Conservation (phyloP, 1,284 basidiomycete genomes). For the Paramarasmius palmivorus region DNA sequence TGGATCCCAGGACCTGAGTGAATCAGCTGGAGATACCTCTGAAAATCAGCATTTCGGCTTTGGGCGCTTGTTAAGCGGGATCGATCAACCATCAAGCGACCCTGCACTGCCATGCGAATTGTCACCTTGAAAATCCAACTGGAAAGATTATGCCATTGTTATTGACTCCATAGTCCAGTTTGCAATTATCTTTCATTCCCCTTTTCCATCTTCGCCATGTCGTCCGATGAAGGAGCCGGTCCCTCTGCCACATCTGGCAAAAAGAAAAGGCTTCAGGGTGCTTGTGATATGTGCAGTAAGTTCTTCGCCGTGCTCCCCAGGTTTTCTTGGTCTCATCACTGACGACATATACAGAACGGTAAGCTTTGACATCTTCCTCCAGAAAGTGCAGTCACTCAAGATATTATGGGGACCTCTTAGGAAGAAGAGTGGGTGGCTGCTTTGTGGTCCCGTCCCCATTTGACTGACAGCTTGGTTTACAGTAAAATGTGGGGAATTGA, state of each 20-base stretch:
- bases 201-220: not conserved
- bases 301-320: not conserved
- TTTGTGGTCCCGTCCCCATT: too few relatives aligned
- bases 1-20: too few relatives aligned
- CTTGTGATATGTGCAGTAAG: constrained; percentile 6
- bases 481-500: constrained; percentile 1
- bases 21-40: too few relatives aligned
- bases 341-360: not conserved
- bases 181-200: not conserved
- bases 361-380: not conserved
- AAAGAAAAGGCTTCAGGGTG: constrained; percentile 2
- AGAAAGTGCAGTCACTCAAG: not conserved
- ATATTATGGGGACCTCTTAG: not conserved
- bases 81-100: too few relatives aligned
- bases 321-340: not conserved
- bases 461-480: not conserved
- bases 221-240: not conserved
- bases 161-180: not conserved
- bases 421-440: constrained; percentile 1
- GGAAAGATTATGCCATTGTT: too few relatives aligned
- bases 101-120: too few relatives aligned
- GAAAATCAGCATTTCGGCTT: too few relatives aligned
- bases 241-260: not conserved
- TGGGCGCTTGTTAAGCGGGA: too few relatives aligned
- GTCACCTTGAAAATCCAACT: too few relatives aligned